Conservation (phyloP, 345 rosid genomes). For the Hevea brasiliensis region DNA sequence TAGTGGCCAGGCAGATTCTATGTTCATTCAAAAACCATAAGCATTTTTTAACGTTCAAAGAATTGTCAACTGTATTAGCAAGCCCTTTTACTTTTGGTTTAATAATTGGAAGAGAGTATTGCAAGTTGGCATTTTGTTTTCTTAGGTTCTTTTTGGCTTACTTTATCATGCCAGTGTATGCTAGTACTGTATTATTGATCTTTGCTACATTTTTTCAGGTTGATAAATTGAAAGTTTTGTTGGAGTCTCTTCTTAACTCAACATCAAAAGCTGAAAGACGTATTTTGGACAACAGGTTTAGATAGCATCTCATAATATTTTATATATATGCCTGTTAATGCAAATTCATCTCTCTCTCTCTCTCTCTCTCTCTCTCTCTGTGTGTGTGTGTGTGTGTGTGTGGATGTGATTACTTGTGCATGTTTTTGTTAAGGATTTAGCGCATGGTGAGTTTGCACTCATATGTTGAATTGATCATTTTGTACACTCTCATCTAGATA, state of each 20-base stretch:
- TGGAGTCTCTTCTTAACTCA: conserved; percentile 75
- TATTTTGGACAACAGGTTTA: conserved; percentile 77
- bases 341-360: background rate
- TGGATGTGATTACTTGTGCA: background rate
- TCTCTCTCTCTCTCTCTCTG: too few species aligned
- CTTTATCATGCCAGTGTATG: background rate
- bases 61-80: background rate
- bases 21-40: background rate
- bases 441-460: too few species aligned
- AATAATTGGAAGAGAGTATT: background rate
- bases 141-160: background rate
- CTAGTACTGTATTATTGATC: conserved; percentile 2
- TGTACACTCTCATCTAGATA: too few species aligned
- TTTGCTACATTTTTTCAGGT: conserved; percentile 44
- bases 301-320: conserved; percentile 11
- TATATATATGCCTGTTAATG: background rate
- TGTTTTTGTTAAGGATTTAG: background rate
- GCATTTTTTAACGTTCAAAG: background rate
- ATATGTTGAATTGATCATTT: too few species aligned
- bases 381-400: too few species aligned
- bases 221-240: conserved; percentile 74
- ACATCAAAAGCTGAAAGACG: conserved; percentile 75
- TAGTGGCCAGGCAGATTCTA: background rate
- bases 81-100: background rate
- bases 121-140: background rate